Conservation (phyloP, 257 asterid species). For the Nicotiana paniculata region DNA sequence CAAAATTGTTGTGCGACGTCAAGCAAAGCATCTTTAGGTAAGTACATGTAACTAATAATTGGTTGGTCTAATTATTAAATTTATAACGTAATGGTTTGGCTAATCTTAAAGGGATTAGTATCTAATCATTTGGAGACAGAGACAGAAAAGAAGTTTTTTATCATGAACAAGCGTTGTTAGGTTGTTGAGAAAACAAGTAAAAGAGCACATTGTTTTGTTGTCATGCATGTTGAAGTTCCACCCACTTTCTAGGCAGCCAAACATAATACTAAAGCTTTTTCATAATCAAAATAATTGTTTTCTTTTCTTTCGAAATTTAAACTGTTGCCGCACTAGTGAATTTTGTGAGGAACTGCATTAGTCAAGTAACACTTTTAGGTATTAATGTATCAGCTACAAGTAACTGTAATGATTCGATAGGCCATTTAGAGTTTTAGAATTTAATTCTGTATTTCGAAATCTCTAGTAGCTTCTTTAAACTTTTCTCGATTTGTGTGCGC, state of each 20-base stretch:
- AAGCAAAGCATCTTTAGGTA: background rate
- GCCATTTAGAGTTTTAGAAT: too few relatives aligned
- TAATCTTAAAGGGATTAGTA: background rate
- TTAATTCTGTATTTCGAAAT: too few relatives aligned
- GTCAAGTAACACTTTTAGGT: too few relatives aligned
- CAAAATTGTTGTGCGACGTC: background rate
- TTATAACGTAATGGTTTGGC: background rate
- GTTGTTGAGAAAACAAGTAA: background rate
- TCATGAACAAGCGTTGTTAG: background rate
- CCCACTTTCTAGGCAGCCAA: background rate
- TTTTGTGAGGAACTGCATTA: too few relatives aligned
- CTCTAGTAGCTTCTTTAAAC: too few relatives aligned
- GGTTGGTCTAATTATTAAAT: background rate
- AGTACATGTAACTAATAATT: background rate
- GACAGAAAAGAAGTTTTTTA: background rate
- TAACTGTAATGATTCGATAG: too few relatives aligned
- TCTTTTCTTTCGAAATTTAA: too few relatives aligned
- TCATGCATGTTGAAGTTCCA: background rate
- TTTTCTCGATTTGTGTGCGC: too few relatives aligned
- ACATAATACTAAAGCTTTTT: background rate
- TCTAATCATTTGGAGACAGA: background rate
- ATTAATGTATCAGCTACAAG: too few relatives aligned
- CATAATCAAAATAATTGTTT: too few relatives aligned
- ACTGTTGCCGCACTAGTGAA: too few relatives aligned
- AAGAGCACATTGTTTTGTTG: background rate